Base-by-base conservation (phyloP, 2,329 filamentous ascomycete species). In the Cordyceps javanica region DNA sequence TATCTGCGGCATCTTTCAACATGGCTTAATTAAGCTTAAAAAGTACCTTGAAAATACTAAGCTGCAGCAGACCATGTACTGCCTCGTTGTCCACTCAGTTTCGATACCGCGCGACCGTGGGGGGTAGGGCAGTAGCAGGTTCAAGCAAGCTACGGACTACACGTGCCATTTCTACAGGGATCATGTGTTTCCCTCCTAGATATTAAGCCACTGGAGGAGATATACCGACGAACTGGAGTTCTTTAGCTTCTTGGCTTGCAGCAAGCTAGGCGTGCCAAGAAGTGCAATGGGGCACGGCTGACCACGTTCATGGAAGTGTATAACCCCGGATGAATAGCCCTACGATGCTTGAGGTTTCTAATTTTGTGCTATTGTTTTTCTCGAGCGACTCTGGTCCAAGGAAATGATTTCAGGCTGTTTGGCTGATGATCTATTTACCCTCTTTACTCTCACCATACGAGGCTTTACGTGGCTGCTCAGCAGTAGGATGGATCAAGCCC, bases 61-160 rank as follows among this genome's bases (percentile, higher is more conserved):
- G n/a, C 26, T 42, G n/a, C 39, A 44, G 2, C 9, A 13, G 9
- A 16, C 28, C 39, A 38, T 38, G 10, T 10, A 9, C 38, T 6
- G 16, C 16, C 4, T 38, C 5, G 34, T 54, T 13, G n/a, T 46
- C 52, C 41, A 55, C 19, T 55, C 28, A 55, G 41, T 26, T 30
- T 38, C 41, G 41, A 46, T 55, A 26, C 52, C 52, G 52, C 52
- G 52, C 38, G 52, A 55, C 52, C 52, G 52, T 55, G 52, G 51
- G 52, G 11, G 30, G 23, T 34, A 42, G 23, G 30, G 39, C 28
- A 44, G 52, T 10, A 2, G n/a, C 2, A 11, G n/a, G n/a, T n/a
- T 10, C 7, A 23, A 16, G 23, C 28, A 21, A 2, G 19, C 19
- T n/a, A n/a, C n/a, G n/a, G n/a, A n/a, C 8, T 45, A 19, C 41